Evolutionary conservation across 352 stramenopile species (phyloP).

Genomic region (Hyaloperonospora arabidopsidis): DNA sequence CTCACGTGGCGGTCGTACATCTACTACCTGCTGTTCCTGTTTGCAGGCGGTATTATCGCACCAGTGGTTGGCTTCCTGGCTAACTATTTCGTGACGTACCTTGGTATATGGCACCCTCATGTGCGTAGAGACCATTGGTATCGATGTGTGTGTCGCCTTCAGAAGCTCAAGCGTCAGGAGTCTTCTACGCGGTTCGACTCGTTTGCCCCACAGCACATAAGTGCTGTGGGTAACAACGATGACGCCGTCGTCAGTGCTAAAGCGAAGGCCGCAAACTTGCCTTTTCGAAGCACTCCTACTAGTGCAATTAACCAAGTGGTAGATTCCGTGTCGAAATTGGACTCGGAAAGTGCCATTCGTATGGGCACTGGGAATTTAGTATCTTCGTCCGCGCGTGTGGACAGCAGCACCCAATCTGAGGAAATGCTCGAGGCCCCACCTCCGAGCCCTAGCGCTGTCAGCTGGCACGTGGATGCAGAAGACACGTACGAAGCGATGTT

Average conservation of each 20-base stretch:
- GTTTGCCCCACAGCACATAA: slow-evolving; percentile 62
- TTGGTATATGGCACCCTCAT: slow-evolving; percentile 77
- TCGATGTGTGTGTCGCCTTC: slow-evolving; percentile 57
- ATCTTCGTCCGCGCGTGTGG: slow-evolving; percentile 23
- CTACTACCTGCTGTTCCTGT: slow-evolving; percentile 63
- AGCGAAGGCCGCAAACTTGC: slow-evolving; percentile 20
- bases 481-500: slow-evolving; percentile 83
- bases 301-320: slow-evolving; percentile 27
- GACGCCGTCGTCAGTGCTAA: slow-evolving; percentile 23
- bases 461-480: slow-evolving; percentile 83
- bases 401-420: slow-evolving; percentile 58
- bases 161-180: slow-evolving; percentile 73
- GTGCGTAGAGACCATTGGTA: slow-evolving; percentile 82
- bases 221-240: slow-evolving; percentile 32
- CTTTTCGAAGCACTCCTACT: slow-evolving; percentile 8
- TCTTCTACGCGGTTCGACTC: slow-evolving; percentile 68
- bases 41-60: slow-evolving; percentile 65
- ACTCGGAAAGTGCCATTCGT: slow-evolving; percentile 20
- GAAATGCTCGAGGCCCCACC: slow-evolving; percentile 40
- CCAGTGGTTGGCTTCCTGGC: slow-evolving; percentile 49
- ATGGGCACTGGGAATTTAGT: slow-evolving; percentile 22
- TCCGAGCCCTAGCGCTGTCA: slow-evolving; percentile 49
- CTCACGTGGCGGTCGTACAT: slow-evolving; percentile 51
- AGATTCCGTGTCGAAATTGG: slow-evolving; percentile 30
- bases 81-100: slow-evolving; percentile 77